A percentile compares a stretch with the other conserved stretches of the same genome.
These are phyloP conservation scores for Aurantiochytrium sp. DNA, from an alignment of 108 stramenopile species.

Conservation along the genomic window DNA sequence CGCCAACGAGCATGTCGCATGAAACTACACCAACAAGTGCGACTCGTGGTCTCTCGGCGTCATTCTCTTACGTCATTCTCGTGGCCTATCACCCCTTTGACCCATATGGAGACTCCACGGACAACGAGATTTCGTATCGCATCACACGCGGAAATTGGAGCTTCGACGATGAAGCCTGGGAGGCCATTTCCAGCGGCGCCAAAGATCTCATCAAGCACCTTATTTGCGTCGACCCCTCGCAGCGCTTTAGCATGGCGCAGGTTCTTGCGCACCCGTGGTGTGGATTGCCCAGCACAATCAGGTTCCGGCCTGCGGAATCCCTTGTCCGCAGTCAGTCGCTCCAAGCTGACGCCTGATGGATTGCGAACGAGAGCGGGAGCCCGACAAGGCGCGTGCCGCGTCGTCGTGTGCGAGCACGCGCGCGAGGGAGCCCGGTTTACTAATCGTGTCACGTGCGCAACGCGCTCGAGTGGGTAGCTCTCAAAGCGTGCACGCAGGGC, in stretches of 20 bases:
- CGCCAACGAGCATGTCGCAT: no score
- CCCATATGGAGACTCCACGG: neutral
- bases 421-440: no score
- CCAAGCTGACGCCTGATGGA: no score
- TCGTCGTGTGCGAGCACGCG: no score
- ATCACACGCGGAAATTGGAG: neutral
- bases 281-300: constrained; percentile 10
- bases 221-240: constrained; percentile 2
- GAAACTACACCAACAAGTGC: constrained; percentile 24
- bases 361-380: no score
- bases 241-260: neutral
- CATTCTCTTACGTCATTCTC: constrained; percentile 33
- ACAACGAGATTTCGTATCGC: constrained; percentile 1
- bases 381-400: no score
- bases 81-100: constrained; percentile 41
- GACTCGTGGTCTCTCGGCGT: constrained; percentile 41
- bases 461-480: no score
- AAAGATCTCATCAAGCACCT: constrained; percentile 25
- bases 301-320: neutral
- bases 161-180: constrained; percentile 1
- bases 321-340: no score
- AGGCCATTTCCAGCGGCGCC: neutral
- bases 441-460: no score
- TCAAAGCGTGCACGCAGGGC: no score
- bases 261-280: constrained; percentile 27